Conservation (phyloP, 768 basidiomycete genomes). For the Lactifluus rugatus region DNA sequence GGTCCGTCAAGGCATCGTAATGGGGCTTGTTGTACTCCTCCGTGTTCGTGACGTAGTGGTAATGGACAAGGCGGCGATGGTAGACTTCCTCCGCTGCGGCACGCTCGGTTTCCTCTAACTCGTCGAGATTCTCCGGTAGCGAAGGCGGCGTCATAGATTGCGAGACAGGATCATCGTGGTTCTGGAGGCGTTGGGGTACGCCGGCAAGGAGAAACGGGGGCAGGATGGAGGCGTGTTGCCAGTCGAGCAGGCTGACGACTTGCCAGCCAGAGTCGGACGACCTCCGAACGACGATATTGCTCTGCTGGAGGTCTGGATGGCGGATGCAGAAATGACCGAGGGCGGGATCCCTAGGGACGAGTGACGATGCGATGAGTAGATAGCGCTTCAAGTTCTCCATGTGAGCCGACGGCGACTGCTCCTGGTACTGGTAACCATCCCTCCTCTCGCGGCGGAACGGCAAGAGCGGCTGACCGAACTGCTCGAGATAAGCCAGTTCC, state of each 20-base stretch:
- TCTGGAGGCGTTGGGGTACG: constrained; percentile 37
- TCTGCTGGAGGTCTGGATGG: constrained; percentile 21
- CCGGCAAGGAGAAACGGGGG: constrained; percentile 29
- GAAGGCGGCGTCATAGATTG: constrained; percentile 32
- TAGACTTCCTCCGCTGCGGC: constrained; percentile 29
- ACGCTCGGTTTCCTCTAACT: constrained; percentile 33
- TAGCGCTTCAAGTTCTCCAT: constrained; percentile 41
- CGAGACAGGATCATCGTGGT: constrained; percentile 36
- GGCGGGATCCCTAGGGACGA: constrained; percentile 33
- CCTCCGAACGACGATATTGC: constrained; percentile 39
- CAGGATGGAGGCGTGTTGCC: constrained; percentile 41
- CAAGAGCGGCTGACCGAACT: constrained; percentile 39
- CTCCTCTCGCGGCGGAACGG: constrained; percentile 37
- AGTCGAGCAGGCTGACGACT: constrained; percentile 40
- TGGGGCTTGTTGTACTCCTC: constrained; percentile 31
- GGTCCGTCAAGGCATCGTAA: background rate
- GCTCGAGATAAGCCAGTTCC: constrained; percentile 39
- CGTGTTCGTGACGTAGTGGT: constrained; percentile 39
- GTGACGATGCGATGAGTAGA: constrained; percentile 34
- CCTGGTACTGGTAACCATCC: constrained; percentile 35
- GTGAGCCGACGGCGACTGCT: constrained; percentile 37
- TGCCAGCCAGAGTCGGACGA: constrained; percentile 35
- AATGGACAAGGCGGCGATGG: constrained; percentile 40
- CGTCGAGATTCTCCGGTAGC: constrained; percentile 35
- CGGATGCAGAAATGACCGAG: constrained; percentile 16